Percentiles rank a stretch among this genome's conserved stretches.
phyloP scores from a whole-genome alignment of 768 basidiomycete species.

The Leccinum subgranulosum region DNA sequence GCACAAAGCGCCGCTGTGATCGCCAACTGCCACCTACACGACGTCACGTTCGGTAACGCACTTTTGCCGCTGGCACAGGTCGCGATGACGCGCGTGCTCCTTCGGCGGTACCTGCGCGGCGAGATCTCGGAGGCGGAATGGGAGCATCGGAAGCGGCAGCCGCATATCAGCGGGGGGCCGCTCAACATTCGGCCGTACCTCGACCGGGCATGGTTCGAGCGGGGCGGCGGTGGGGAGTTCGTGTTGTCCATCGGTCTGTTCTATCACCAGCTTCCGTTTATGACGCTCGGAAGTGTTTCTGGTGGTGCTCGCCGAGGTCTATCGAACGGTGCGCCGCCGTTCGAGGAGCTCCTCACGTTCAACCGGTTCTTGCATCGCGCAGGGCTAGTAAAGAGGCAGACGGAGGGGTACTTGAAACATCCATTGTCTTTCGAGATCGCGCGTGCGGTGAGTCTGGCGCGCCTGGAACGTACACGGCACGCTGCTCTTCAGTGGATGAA shows the following conservation, averaged over 20 bases:
- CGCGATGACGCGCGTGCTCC: slow-evolving; percentile 49
- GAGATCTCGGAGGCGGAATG: slow-evolving; percentile 51
- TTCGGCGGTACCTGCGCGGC: slow-evolving; percentile 44
- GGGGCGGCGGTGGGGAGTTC: slow-evolving; percentile 45
- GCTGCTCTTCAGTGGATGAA: slow-evolving; percentile 26
- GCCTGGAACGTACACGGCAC: background rate
- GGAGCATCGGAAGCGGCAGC: slow-evolving; percentile 37
- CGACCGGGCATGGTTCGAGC: slow-evolving; percentile 42
- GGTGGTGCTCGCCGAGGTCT: background rate
- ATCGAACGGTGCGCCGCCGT: slow-evolving; percentile 33
- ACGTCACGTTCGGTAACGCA: slow-evolving; percentile 50
- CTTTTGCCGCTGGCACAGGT: slow-evolving; percentile 50
- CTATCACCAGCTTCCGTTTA: slow-evolving; percentile 42
- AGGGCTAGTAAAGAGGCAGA: slow-evolving; percentile 36
- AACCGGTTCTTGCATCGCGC: slow-evolving; percentile 46
- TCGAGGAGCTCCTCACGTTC: slow-evolving; percentile 41
- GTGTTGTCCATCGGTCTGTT: slow-evolving; percentile 42
- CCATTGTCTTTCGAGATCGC: slow-evolving; percentile 48
- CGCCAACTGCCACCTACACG: slow-evolving; percentile 38
- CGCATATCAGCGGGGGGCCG: background rate
- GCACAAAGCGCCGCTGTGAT: slow-evolving; percentile 33
- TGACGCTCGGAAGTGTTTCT: slow-evolving; percentile 35
- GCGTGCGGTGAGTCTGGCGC: slow-evolving; percentile 4
- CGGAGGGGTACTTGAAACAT: slow-evolving; percentile 33
- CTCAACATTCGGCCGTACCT: slow-evolving; percentile 40